These are phyloP conservation scores for Chaetomium sp. DNA, from an alignment of 2,329 filamentous ascomycete genomes.

Conservation along the genomic window DNA sequence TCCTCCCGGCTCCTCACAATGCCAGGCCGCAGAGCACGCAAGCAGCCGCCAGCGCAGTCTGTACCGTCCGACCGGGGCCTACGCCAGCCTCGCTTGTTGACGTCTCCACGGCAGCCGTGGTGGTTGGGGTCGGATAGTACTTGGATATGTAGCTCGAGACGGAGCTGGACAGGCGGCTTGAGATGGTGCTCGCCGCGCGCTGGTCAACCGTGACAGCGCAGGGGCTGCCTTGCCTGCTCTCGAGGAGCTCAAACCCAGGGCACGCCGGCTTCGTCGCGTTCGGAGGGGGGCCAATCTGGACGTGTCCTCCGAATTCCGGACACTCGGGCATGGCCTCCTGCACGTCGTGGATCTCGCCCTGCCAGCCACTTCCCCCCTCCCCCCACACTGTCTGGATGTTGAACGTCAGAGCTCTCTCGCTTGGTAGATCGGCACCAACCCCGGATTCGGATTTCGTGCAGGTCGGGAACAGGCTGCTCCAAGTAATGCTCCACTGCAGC, in stretches of 20 bases:
- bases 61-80: not conserved
- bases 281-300: not conserved
- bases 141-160: not conserved
- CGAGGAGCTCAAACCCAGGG: not conserved
- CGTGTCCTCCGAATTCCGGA: not conserved
- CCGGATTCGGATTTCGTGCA: not conserved
- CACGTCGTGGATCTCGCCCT: not conserved
- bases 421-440: not conserved
- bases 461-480: not conserved
- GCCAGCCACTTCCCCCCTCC: not conserved
- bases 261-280: not conserved
- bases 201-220: constrained; percentile 4
- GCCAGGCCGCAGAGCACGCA: constrained; percentile 6
- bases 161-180: constrained; percentile 6
- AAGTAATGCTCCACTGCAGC: not conserved
- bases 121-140: not conserved
- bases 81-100: not conserved
- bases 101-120: not conserved
- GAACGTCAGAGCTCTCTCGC: not conserved
- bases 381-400: not conserved
- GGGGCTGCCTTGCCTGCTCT: not conserved
- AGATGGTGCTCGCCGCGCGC: constrained; percentile 3
- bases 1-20: not conserved
- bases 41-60: constrained; percentile 4
- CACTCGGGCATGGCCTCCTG: not conserved